phyloP scores from a whole-genome alignment of 768 basidiomycete species.

The Cyclocybe aegerita region DNA sequence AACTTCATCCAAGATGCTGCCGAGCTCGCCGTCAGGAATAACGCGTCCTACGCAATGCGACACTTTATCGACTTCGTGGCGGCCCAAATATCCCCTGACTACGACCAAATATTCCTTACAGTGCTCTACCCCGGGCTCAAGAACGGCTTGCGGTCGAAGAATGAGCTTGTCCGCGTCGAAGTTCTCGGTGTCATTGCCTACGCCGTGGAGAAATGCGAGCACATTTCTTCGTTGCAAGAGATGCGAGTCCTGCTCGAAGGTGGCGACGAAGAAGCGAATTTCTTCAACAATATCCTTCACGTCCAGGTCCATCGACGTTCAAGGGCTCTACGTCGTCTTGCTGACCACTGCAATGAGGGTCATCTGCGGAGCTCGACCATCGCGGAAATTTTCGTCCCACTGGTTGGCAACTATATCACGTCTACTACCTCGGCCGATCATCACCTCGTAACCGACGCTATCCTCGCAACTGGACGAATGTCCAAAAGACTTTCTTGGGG shows the following conservation, averaged over 20 bases:
- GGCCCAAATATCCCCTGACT: constrained; percentile 37
- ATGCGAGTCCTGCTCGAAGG: constrained; percentile 79
- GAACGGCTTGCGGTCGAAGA: constrained; percentile 74
- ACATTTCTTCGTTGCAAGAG: constrained; percentile 65
- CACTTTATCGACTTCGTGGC: constrained; percentile 72
- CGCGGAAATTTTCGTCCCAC: constrained; percentile 81
- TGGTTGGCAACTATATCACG: constrained; percentile 78
- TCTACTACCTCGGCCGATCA: constrained; percentile 69
- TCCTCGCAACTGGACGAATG: constrained; percentile 75
- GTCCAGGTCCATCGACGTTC: constrained; percentile 89
- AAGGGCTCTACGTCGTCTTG: constrained; percentile 81
- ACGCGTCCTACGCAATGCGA: constrained; percentile 72
- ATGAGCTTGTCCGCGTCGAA: constrained; percentile 86
- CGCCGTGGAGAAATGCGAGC: constrained; percentile 64
- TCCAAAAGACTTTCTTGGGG: constrained; percentile 80
- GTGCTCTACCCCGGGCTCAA: constrained; percentile 78
- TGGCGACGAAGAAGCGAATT: constrained; percentile 92
- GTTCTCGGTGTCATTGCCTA: constrained; percentile 76
- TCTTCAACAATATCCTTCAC: constrained; percentile 96
- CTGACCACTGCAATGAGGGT: constrained; percentile 70
- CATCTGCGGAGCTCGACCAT: constrained; percentile 68
- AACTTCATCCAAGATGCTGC: constrained; percentile 86
- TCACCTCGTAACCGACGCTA: constrained; percentile 88
- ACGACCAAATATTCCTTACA: constrained; percentile 56
- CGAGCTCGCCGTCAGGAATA: constrained; percentile 84